Percentiles rank a stretch among this genome's conserved stretches.
Evolutionary conservation across 176 grass and related monocot species (phyloP).

Genomic region (Echinochloa phyllopogon): DNA sequence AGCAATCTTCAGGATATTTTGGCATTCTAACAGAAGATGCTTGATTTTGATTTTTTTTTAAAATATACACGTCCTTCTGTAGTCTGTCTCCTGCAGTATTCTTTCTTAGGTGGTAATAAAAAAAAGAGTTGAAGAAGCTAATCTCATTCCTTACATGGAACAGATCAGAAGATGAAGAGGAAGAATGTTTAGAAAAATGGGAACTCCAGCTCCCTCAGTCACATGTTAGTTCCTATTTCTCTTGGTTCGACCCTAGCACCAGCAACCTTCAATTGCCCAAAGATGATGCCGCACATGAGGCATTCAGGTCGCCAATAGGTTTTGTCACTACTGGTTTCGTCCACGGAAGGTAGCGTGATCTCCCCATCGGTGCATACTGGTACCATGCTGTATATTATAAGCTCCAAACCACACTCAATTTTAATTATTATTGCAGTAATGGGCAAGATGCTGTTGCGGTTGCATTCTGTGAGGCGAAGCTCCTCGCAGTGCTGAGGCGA

Average conservation of each 20-base stretch:
- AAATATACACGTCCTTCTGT: background rate
- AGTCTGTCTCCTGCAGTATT: background rate
- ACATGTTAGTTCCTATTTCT: conserved; percentile 70
- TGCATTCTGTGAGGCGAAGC: conserved; percentile 70
- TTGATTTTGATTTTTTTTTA: background rate
- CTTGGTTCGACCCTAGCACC: conserved; percentile 44
- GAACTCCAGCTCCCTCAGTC: conserved; percentile 75
- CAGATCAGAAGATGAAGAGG: conserved; percentile 54
- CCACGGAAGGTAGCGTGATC: conserved; percentile 57
- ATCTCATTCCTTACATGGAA: conserved; percentile 27
- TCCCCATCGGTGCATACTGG: background rate
- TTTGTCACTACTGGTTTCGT: conserved; percentile 77
- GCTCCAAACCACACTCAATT: background rate
- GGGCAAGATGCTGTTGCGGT: conserved; percentile 57
- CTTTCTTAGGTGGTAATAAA: background rate
- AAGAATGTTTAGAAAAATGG: conserved; percentile 70
- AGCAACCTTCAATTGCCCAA: conserved; percentile 57
- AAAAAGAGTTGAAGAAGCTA: conserved; percentile 2
- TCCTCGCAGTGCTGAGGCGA: conserved; percentile 61
- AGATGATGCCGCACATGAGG: conserved; percentile 27
- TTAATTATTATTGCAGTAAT: conserved; percentile 36
- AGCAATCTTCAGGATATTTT: conserved; percentile 5
- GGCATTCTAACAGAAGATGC: conserved; percentile 1
- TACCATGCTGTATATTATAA: background rate
- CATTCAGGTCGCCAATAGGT: conserved; percentile 83